A percentile compares a stretch with the other conserved stretches of the same genome.
These are phyloP conservation scores for Harringtonia aguacate DNA, from an alignment of 2,329 filamentous ascomycete genomes.

Conservation along the genomic window DNA sequence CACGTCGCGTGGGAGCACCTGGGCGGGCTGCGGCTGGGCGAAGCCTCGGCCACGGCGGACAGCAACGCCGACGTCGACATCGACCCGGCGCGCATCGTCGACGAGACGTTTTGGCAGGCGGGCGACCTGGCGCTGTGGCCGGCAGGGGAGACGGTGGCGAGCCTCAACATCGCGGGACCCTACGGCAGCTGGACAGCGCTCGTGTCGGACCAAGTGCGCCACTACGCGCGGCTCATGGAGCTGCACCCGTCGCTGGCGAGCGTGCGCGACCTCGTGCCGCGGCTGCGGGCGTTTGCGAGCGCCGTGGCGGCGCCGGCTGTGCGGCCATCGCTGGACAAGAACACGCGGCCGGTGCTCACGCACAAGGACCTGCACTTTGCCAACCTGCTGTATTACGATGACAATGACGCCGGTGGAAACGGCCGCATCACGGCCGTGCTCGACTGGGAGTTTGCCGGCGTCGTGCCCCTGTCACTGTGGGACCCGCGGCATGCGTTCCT, in stretches of 20 bases:
- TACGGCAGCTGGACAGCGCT: constrained; percentile 15
- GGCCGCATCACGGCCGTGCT: constrained; percentile 20
- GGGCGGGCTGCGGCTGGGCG: constrained; percentile 17
- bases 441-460: constrained; percentile 26
- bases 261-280: constrained; percentile 17
- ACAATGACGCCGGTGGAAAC: constrained; percentile 6
- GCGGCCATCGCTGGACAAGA: constrained; percentile 11
- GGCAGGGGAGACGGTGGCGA: constrained; percentile 11
- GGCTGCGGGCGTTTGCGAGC: constrained; percentile 15
- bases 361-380: constrained; percentile 28
- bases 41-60: background rate
- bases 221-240: constrained; percentile 18
- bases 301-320: background rate
- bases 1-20: constrained; percentile 13
- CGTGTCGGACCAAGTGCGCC: constrained; percentile 15
- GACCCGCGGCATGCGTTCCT: constrained; percentile 23
- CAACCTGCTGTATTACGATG: constrained; percentile 23
- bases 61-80: constrained; percentile 1
- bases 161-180: constrained; percentile 17
- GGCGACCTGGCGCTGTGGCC: constrained; percentile 20
- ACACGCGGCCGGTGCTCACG: constrained; percentile 15
- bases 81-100: constrained; percentile 17
- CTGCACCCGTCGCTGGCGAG: constrained; percentile 16
- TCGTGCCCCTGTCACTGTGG: constrained; percentile 24
- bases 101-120: constrained; percentile 25